These are phyloP conservation scores for thale cress (Arabidopsis thaliana) DNA, from an alignment of 345 rosid species.

Conservation along the genomic window DNA sequence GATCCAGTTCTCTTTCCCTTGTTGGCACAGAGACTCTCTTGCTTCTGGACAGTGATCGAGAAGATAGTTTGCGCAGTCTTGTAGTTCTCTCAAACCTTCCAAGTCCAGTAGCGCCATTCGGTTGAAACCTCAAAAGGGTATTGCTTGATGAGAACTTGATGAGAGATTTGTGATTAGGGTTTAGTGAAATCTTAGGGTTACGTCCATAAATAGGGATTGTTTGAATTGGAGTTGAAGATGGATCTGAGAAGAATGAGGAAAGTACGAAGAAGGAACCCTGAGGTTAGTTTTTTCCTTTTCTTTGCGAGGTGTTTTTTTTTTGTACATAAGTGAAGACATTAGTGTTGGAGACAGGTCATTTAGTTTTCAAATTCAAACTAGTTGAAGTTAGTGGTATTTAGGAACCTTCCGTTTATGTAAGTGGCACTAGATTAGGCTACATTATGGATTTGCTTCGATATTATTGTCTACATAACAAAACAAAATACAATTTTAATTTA, in stretches of 20 bases:
- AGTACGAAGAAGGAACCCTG: slow-evolving; percentile 48
- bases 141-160: too few species aligned
- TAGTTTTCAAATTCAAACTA: slow-evolving; percentile 28
- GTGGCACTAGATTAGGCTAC: background rate
- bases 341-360: slow-evolving; percentile 47
- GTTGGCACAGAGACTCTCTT: slow-evolving; percentile 52
- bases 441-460: slow-evolving; percentile 25
- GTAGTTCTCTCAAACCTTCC: slow-evolving; percentile 67
- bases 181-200: background rate
- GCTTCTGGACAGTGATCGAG: slow-evolving; percentile 61
- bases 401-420: slow-evolving; percentile 36
- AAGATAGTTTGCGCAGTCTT: slow-evolving; percentile 70
- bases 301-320: slow-evolving; percentile 4
- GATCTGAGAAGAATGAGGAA: slow-evolving; percentile 48
- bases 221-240: background rate
- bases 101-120: slow-evolving; percentile 59
- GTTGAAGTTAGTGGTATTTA: slow-evolving; percentile 28
- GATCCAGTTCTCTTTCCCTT: slow-evolving; percentile 59
- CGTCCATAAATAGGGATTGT: slow-evolving; percentile 25
- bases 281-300: background rate
- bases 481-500: background rate
- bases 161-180: slow-evolving; percentile 13
- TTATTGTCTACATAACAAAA: slow-evolving; percentile 27
- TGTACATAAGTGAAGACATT: slow-evolving; percentile 50
- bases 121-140: background rate